Conservation (phyloP, 2,329 filamentous ascomycete genomes). For the Ceratocystis alfenasii region DNA sequence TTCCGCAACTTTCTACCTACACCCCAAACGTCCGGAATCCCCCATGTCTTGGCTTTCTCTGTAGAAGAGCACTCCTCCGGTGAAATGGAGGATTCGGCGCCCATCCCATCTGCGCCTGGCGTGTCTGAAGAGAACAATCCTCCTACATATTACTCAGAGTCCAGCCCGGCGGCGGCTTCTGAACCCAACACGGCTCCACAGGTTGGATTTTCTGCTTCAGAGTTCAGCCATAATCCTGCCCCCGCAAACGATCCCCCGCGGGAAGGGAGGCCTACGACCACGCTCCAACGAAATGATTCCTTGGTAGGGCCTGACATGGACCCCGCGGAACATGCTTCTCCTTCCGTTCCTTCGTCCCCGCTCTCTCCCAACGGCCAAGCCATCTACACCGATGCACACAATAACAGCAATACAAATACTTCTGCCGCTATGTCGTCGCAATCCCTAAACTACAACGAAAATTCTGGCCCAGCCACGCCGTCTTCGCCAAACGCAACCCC, state of each 20-base stretch:
- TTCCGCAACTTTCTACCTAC: constrained; percentile 6
- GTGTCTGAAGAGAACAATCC: neutral
- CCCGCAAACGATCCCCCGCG: neutral
- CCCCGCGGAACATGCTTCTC: neutral
- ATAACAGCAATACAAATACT: neutral
- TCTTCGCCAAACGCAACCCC: neutral
- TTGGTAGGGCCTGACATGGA: neutral
- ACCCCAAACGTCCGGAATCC: constrained; percentile 3
- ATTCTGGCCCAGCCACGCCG: neutral
- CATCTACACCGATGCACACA: neutral
- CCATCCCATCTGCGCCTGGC: neutral
- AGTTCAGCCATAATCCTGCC: neutral
- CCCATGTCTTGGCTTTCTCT: too few relatives aligned
- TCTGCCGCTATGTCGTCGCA: neutral
- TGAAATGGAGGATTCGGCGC: neutral
- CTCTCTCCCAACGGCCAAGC: neutral
- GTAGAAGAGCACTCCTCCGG: neutral
- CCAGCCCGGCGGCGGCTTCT: neutral
- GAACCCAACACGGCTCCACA: neutral
- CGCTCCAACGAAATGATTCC: neutral
- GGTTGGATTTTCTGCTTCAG: too few relatives aligned
- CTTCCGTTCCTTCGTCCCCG: neutral
- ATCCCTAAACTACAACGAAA: neutral
- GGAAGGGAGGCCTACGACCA: neutral
- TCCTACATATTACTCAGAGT: neutral